Conservation (phyloP, 2,329 filamentous ascomycete genomes). For the Cercospora brassicicola region DNA sequence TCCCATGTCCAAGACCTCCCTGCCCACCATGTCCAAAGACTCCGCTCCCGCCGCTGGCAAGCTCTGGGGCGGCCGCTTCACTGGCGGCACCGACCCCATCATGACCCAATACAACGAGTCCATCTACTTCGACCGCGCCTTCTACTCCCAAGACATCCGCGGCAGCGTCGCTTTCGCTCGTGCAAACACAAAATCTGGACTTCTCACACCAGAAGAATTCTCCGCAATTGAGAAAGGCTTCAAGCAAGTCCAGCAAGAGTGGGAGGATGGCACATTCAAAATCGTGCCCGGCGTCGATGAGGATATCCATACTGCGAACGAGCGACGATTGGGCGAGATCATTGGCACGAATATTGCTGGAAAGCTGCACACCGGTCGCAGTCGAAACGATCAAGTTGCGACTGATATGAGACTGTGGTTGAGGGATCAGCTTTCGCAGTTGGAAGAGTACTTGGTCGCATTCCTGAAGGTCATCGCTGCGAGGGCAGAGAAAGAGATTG, state of each 20-base stretch:
- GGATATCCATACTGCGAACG: constrained; percentile 58
- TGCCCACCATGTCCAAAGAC: constrained; percentile 13
- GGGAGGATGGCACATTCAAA: constrained; percentile 48
- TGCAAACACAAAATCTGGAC: constrained; percentile 73
- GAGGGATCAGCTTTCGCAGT: constrained; percentile 67
- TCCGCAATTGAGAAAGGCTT: constrained; percentile 71
- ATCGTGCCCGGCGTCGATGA: constrained; percentile 53
- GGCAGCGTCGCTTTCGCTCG: constrained; percentile 80
- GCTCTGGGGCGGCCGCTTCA: constrained; percentile 64
- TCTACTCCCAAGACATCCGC: constrained; percentile 78
- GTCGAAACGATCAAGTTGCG: constrained; percentile 85
- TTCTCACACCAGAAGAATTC: constrained; percentile 73
- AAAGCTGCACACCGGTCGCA: constrained; percentile 85
- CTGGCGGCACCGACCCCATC: constrained; percentile 75
- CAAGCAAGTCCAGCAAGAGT: constrained; percentile 55
- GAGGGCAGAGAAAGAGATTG: constrained; percentile 72
- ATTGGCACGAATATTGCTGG: constrained; percentile 83
- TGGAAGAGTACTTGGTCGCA: constrained; percentile 67
- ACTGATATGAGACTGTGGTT: constrained; percentile 91
- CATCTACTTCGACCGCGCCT: constrained; percentile 73
- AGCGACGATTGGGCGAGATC: constrained; percentile 66
- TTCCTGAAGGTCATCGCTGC: constrained; percentile 68
- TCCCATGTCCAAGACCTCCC: neutral
- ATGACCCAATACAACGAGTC: constrained; percentile 85
- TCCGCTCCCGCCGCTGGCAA: constrained; percentile 42